Evolutionary conservation across 192 early-diverging fungal species (phyloP).

Genomic region (Coemansia sp.): DNA sequence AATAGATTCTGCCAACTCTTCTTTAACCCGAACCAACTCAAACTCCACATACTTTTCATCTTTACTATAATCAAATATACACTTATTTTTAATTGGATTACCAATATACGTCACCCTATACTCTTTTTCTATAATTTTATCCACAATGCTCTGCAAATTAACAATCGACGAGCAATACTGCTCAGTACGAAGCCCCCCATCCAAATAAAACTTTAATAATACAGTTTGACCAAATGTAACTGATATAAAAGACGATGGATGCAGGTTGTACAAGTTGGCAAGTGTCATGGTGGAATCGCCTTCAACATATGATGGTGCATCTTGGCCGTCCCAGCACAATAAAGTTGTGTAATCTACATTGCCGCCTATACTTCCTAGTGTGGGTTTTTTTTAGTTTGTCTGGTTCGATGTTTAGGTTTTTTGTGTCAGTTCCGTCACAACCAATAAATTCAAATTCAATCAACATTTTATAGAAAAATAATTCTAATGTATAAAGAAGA

Average conservation of each 20-base stretch:
- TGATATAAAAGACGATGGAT: not conserved
- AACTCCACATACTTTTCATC: not conserved
- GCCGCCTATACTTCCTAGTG: not conserved
- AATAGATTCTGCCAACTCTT: not conserved
- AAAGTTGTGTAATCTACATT: not conserved
- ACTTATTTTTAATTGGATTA: not conserved
- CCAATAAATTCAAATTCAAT: not conserved
- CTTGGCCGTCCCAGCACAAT: not conserved
- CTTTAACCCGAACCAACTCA: not conserved
- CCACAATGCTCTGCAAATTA: not conserved
- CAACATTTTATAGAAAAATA: not conserved
- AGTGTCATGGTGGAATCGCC: not conserved
- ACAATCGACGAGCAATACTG: not conserved
- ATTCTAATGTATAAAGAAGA: not conserved
- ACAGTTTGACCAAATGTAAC: not conserved
- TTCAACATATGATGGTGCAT: not conserved
- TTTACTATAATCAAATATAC: not conserved
- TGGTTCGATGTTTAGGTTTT: not conserved
- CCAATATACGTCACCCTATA: not conserved
- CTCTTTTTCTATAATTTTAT: not conserved
- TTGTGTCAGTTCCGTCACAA: not conserved
- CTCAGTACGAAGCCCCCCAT: not conserved
- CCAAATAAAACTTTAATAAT: not conserved
- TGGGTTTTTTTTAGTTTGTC: not conserved
- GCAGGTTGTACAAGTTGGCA: not conserved